Evolutionary conservation across 352 stramenopile species (phyloP), one percentile per base, ranked within the genome.

Genomic region (Phytophthora pini): DNA sequence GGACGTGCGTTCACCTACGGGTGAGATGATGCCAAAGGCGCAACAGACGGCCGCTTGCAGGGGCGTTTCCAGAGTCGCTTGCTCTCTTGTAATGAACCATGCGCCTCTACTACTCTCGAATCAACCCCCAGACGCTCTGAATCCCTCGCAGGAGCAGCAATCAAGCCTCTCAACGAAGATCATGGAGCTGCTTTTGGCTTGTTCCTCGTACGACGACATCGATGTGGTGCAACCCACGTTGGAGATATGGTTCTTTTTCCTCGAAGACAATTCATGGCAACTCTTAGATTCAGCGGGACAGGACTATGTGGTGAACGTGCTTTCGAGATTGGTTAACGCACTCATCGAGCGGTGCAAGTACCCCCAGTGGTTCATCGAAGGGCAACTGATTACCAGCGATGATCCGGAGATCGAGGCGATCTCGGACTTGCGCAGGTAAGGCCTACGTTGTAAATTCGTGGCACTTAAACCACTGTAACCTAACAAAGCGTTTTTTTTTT

Each of bases 231-330:
- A 93, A 40, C 81, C 82, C 12, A 95, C 86, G 27, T 72, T 95
- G 29, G 87, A 95, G 64, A 91, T 95, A 29, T 95, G 87, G 87
- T 95, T 92, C 70, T 93, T 93, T 49, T 80, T 95, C n/a, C 72
- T 95, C 9, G 87, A 95, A 53, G 70, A 79, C n/a, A 76, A 67
- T 45, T 60, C 71, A 4, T 76, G 68, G 53, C 61, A 80, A 17
- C 48, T 88, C 32, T 55, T 93, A 27, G 75, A 70, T 2, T 45
- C 29, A 1, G 36, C 68, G 0, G 63, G 76, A 3, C 64, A 76
- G 6, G 58, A 80, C 2, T 65, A 83, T 27, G 69, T 90, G 7
- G 34, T 85, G 5, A 65, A 57, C 13, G 61, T 93, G 13, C 63
- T 93, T 29, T 74, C 76, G n/a, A 68, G 74, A n/a, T 67, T 93